Evolutionary conservation across 768 basidiomycete genomes (phyloP).

Genomic region (Leccinellum luteum): DNA sequence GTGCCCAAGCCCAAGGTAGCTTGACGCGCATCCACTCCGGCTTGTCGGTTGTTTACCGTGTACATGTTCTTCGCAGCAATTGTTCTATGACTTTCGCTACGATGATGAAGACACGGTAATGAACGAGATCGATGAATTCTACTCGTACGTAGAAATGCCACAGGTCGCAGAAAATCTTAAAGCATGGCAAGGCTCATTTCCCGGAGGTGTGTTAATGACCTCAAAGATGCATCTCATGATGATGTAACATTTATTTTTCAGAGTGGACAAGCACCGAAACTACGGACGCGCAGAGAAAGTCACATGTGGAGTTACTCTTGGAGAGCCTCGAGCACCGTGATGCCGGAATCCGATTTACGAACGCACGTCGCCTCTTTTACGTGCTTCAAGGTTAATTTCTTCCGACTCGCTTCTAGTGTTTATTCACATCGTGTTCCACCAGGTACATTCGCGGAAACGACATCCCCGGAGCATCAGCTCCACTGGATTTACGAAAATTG

Average conservation of each 20-base stretch:
- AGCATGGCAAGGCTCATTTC: slow-evolving; percentile 84
- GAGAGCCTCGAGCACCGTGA: slow-evolving; percentile 88
- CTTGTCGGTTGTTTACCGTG: slow-evolving; percentile 17
- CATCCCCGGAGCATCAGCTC: slow-evolving; percentile 90
- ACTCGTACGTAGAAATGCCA: slow-evolving; percentile 93
- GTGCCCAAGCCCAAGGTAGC: slow-evolving; percentile 74
- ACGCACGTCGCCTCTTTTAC: slow-evolving; percentile 85
- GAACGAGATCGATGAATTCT: slow-evolving; percentile 97
- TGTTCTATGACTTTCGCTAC: slow-evolving; percentile 88
- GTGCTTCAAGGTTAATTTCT: slow-evolving; percentile 75
- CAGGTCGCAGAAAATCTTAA: slow-evolving; percentile 85
- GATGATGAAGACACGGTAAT: slow-evolving; percentile 96
- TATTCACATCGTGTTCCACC: slow-evolving; percentile 9
- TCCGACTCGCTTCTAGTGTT: background rate
- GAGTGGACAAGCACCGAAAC: slow-evolving; percentile 76
- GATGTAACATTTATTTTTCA: slow-evolving; percentile 22
- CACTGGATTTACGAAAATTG: slow-evolving; percentile 96
- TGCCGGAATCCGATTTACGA: slow-evolving; percentile 79
- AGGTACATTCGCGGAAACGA: slow-evolving; percentile 91
- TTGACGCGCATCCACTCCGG: slow-evolving; percentile 9
- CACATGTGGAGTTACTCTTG: slow-evolving; percentile 75
- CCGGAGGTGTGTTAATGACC: slow-evolving; percentile 52
- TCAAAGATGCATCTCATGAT: background rate
- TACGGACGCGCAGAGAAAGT: slow-evolving; percentile 55
- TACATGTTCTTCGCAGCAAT: slow-evolving; percentile 54